These are phyloP conservation scores for Omphalotus guepiniiformis DNA, from an alignment of 768 basidiomycete species.

Conservation along the genomic window DNA sequence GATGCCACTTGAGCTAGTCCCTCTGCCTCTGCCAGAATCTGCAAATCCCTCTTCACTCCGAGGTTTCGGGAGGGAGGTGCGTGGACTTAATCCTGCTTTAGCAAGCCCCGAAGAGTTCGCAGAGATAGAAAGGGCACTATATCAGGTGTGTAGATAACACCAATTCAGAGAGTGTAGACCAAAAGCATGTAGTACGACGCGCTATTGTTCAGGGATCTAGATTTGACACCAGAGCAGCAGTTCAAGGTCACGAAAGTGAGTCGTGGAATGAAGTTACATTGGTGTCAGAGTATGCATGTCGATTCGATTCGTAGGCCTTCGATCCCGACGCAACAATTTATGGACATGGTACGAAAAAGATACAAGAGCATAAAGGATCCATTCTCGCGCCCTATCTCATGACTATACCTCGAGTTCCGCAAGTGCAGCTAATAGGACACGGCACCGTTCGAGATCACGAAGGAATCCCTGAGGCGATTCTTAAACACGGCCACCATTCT, in stretches of 20 bases:
- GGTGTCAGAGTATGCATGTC: too few species aligned
- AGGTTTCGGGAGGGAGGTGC: conserved; percentile 75
- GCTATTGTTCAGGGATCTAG: conserved; percentile 69
- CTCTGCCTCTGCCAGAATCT: conserved; percentile 69
- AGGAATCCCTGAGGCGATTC: conserved; percentile 68
- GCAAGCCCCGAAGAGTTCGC: conserved; percentile 58
- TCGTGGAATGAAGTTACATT: too few species aligned
- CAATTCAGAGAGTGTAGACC: background rate
- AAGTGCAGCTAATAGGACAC: conserved; percentile 92
- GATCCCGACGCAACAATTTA: conserved; percentile 60
- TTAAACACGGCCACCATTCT: conserved; percentile 83
- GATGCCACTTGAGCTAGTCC: conserved; percentile 68
- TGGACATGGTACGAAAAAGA: conserved; percentile 89
- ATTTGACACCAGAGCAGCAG: conserved; percentile 76
- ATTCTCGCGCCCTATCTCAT: conserved; percentile 88
- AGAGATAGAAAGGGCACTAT: conserved; percentile 67
- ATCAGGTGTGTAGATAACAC: conserved; percentile 66
- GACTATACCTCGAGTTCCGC: conserved; percentile 83
- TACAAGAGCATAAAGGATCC: conserved; percentile 64
- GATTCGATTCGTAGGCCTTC: conserved; percentile 54
- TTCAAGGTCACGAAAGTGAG: conserved; percentile 79
- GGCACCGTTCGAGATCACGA: conserved; percentile 78
- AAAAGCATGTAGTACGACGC: conserved; percentile 51
- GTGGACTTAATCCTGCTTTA: conserved; percentile 62
- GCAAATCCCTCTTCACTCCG: conserved; percentile 64